Evolutionary conservation across 805 yeast species (phyloP).

Genomic region (Hyphopichia homilentoma): DNA sequence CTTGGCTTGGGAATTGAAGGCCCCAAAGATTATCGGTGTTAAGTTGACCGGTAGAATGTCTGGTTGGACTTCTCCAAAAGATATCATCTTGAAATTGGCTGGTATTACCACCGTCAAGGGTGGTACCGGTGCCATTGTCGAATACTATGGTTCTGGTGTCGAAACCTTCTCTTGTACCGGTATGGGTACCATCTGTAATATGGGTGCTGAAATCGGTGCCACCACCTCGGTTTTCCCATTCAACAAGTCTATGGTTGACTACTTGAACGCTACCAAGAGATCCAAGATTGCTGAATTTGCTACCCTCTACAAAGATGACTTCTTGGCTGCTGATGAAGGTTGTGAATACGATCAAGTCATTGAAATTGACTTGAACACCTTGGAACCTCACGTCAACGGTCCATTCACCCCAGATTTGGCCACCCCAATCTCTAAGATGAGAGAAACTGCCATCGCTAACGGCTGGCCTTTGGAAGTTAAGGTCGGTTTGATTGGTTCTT

Average conservation of each 20-base stretch:
- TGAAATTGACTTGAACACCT: conserved; percentile 81
- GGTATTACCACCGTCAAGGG: conserved; percentile 96
- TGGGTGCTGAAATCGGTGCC: conserved; percentile 99
- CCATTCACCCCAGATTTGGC: conserved; percentile 98
- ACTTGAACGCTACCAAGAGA: conserved; percentile 84
- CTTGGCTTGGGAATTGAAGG: conserved; percentile 96
- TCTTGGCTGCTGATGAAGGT: conserved; percentile 84
- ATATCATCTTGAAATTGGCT: conserved; percentile 87
- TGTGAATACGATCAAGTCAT: conserved; percentile 91
- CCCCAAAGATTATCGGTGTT: conserved; percentile 94
- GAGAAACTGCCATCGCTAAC: conserved; percentile 76
- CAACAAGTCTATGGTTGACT: conserved; percentile 84
- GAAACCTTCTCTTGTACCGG: conserved; percentile 92
- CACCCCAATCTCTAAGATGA: conserved; percentile 87
- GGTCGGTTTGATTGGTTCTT: conserved; percentile 96
- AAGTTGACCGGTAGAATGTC: conserved; percentile 86
- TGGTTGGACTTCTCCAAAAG: conserved; percentile 98
- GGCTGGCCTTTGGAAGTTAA: conserved; percentile 91
- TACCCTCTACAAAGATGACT: conserved; percentile 55
- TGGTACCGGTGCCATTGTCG: conserved; percentile 96
- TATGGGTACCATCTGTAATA: conserved; percentile 98
- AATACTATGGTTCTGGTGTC: conserved; percentile 95
- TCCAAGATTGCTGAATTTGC: conserved; percentile 82
- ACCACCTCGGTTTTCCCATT: conserved; percentile 97
- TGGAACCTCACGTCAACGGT: conserved; percentile 96